A percentile compares a stretch with the other conserved stretches of the same genome.
Conservation (phyloP, 2,329 filamentous ascomycete species). For the Aschersonia sp. region DNA sequence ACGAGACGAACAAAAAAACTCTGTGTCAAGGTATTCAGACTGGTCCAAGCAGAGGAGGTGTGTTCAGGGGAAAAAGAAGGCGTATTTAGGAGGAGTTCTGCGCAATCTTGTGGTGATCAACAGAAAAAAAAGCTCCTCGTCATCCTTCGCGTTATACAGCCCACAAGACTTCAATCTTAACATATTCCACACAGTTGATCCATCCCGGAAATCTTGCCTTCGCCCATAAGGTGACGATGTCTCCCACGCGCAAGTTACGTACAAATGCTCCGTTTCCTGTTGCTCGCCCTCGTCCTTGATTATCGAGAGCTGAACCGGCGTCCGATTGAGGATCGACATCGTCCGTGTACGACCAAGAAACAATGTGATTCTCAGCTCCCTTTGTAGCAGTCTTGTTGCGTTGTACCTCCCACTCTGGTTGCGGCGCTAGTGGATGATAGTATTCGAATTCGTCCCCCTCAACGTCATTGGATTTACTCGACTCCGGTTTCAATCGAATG, state of each 20-base stretch:
- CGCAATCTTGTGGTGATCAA: no score
- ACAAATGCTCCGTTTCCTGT: slow-evolving; percentile 42
- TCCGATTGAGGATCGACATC: slow-evolving; percentile 26
- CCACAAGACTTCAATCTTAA: slow-evolving; percentile 45
- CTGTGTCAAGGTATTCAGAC: no score
- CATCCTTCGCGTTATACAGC: slow-evolving; percentile 18
- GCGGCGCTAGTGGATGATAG: slow-evolving; percentile 20
- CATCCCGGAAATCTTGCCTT: slow-evolving; percentile 42
- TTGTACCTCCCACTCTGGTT: slow-evolving; percentile 29
- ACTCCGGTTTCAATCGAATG: slow-evolving; percentile 5
- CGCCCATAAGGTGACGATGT: slow-evolving; percentile 47
- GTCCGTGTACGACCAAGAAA: slow-evolving; percentile 41
- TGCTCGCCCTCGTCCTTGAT: slow-evolving; percentile 31
- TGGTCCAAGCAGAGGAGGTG: no score
- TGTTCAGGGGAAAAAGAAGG: no score
- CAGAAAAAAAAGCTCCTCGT: no score
- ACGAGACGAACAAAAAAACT: no score
- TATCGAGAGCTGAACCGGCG: slow-evolving; percentile 20
- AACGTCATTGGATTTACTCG: background rate
- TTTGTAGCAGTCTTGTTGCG: slow-evolving; percentile 24
- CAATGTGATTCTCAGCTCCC: slow-evolving; percentile 22
- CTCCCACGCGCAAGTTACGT: slow-evolving; percentile 38
- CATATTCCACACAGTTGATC: slow-evolving; percentile 33
- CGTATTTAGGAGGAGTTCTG: no score
- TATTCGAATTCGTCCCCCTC: slow-evolving; percentile 15